Conservation (phyloP, 1,139 yeast species). For the Yamadazyma taylorii region DNA sequence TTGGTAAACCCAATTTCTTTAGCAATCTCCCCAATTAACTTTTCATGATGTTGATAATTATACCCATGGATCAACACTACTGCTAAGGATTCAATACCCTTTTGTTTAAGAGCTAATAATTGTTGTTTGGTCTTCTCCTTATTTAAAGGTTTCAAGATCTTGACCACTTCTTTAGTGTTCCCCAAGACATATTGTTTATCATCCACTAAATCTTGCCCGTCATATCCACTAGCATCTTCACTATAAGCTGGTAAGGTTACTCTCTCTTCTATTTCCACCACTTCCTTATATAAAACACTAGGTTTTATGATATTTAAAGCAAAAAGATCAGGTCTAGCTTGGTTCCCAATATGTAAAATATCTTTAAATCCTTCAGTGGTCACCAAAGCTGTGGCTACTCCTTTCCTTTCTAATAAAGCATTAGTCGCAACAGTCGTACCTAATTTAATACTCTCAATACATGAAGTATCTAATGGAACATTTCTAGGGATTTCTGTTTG, state of each 20-base stretch:
- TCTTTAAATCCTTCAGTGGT: slow-evolving; percentile 67
- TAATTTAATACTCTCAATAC: slow-evolving; percentile 55
- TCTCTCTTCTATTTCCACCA: slow-evolving; percentile 69
- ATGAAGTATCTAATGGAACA: slow-evolving; percentile 25
- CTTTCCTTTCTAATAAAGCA: slow-evolving; percentile 68
- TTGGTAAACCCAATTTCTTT: slow-evolving; percentile 52
- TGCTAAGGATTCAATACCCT: slow-evolving; percentile 67
- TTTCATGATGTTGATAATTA: slow-evolving; percentile 67
- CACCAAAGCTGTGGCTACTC: slow-evolving; percentile 60
- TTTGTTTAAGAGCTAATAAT: slow-evolving; percentile 43
- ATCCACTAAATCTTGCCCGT: slow-evolving; percentile 17
- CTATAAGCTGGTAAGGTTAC: slow-evolving; percentile 67
- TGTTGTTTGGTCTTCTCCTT: slow-evolving; percentile 16
- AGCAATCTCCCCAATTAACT: slow-evolving; percentile 56
- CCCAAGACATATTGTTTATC: slow-evolving; percentile 37
- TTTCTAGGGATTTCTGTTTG: slow-evolving; percentile 16
- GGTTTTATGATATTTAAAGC: slow-evolving; percentile 60
- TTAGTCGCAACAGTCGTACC: slow-evolving; percentile 84
- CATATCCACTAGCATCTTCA: slow-evolving; percentile 50
- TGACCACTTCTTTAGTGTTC: slow-evolving; percentile 61
- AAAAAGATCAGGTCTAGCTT: slow-evolving; percentile 68
- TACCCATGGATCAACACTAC: slow-evolving; percentile 70
- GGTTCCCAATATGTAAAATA: slow-evolving; percentile 66
- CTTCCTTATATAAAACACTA: slow-evolving; percentile 58
- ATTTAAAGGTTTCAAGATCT: slow-evolving; percentile 52